These are phyloP conservation scores for Colletotrichum trifolii DNA, from an alignment of 2,329 filamentous ascomycete genomes.

Conservation along the genomic window DNA sequence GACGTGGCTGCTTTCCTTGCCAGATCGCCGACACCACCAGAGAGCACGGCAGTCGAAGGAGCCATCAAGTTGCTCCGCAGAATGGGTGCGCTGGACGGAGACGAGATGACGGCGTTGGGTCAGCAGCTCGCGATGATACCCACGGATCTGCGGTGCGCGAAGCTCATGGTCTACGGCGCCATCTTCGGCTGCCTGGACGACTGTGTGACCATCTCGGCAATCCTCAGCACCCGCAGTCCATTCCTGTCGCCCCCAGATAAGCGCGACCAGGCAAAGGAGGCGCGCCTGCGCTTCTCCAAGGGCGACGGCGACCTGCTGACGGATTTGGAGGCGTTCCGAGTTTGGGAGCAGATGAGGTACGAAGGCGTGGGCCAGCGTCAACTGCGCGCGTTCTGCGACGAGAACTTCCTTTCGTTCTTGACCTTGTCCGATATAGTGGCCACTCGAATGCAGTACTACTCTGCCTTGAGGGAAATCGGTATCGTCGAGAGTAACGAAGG, in stretches of 20 bases:
- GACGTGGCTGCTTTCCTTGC: conserved; percentile 86
- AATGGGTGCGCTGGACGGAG: conserved; percentile 89
- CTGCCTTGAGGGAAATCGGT: conserved; percentile 85
- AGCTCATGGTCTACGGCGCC: conserved; percentile 94
- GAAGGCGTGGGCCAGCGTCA: conserved; percentile 70
- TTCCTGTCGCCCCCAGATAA: conserved; percentile 88
- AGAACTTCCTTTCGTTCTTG: conserved; percentile 85
- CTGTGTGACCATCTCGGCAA: conserved; percentile 88
- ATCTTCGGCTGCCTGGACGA: conserved; percentile 94
- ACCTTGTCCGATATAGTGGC: conserved; percentile 90
- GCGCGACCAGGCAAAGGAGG: conserved; percentile 82
- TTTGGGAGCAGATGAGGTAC: conserved; percentile 78
- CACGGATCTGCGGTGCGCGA: conserved; percentile 90
- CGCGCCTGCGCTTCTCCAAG: conserved; percentile 77
- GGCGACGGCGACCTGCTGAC: conserved; percentile 90
- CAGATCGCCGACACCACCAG: conserved; percentile 89
- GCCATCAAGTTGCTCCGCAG: conserved; percentile 82
- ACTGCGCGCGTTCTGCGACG: conserved; percentile 81
- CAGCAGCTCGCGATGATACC: conserved; percentile 95
- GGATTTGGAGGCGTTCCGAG: conserved; percentile 84
- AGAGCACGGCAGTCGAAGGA: conserved; percentile 84
- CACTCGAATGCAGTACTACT: conserved; percentile 86
- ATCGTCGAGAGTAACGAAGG: conserved; percentile 66
- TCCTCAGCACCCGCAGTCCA: conserved; percentile 88
- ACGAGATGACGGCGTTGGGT: conserved; percentile 89